Base-by-base conservation (phyloP, 257 asterid species). In the Ligustrum vulgare region DNA sequence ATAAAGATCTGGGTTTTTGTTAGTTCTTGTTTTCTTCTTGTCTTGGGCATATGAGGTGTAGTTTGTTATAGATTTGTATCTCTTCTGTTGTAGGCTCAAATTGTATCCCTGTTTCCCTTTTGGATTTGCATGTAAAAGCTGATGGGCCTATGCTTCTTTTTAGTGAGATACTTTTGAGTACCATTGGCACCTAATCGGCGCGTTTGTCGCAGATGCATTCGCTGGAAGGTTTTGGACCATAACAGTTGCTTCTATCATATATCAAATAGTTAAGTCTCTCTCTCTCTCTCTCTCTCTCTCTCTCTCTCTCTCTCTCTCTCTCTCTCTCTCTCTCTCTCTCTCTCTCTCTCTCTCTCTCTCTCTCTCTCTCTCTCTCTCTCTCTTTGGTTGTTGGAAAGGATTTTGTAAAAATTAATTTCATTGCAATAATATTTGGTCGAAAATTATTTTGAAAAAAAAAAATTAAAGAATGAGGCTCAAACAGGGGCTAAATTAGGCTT, bases 211-310 rank as follows among this genome's bases (percentile, higher is more conserved):
- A 39, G 98, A 93, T 45, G 74, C 98, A 10, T 89, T 89, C 69
- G 96, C 93, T 0, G 98, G 98, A 69, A 87, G 94, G 58, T 93
- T 93, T 81, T 89, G 96, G 97, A 91, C 97, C 78, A 88, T 93
- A 5, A 87, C 98, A 0, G 23, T 89, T 63, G 98, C 97, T 74
- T 93, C 98, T 7, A 73, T 88, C 73, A 81, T 91, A 43, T 91
- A 93, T 85, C 98, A 91, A 90, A 68, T 89, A 15, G 98, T 93
- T 73, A 68, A 72, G 76, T 72, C 18, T 74, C 69, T 41, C 67
- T 72, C 0, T 60, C 0, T 22, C 31, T 1, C 3, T 28, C n/a
- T n/a, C n/a, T n/a, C n/a, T n/a, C n/a, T n/a, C n/a, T n/a, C n/a
- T n/a, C n/a, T n/a, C n/a, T n/a, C n/a, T n/a, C n/a, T n/a, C n/a